phyloP scores from a whole-genome alignment of 2,329 filamentous ascomycete genomes.

The Pestalotiopsis sp. region DNA sequence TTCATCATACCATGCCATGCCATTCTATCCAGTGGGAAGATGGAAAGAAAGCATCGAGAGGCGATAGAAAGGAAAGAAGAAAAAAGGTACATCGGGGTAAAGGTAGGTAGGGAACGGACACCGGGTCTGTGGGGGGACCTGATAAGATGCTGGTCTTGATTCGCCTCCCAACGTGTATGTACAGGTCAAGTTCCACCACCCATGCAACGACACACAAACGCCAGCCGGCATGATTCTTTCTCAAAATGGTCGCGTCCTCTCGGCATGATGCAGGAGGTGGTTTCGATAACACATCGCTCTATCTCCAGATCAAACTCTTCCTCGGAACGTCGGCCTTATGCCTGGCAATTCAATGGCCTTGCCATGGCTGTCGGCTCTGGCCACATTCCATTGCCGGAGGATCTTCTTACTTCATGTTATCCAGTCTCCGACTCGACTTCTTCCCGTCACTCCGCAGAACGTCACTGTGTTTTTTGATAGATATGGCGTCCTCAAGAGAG shows the following conservation, averaged over 20 bases:
- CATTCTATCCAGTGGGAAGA: background rate
- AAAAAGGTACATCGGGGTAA: background rate
- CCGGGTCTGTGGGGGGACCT: conserved; percentile 9
- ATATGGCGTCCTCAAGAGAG: too few relatives aligned
- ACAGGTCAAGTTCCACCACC: conserved; percentile 2
- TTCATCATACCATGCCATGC: background rate
- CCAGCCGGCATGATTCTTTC: conserved; percentile 1
- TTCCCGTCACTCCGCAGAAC: too few relatives aligned
- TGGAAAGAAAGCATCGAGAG: background rate
- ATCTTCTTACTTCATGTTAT: background rate
- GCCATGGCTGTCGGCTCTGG: background rate
- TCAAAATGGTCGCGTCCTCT: background rate
- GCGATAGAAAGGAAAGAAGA: background rate
- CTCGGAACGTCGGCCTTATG: background rate
- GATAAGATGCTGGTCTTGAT: conserved; percentile 8
- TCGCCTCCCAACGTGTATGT: background rate
- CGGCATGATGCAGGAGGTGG: background rate
- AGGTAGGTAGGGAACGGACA: background rate
- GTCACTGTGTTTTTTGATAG: too few relatives aligned
- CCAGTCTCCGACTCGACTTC: background rate
- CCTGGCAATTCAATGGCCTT: background rate
- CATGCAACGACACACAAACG: background rate
- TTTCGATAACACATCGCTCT: background rate
- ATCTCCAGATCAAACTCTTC: background rate
- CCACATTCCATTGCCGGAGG: background rate